Percentiles rank a stretch among this genome's conserved stretches.
Conservation (phyloP, 805 yeast genomes). For the Saturnispora gosingensis region DNA sequence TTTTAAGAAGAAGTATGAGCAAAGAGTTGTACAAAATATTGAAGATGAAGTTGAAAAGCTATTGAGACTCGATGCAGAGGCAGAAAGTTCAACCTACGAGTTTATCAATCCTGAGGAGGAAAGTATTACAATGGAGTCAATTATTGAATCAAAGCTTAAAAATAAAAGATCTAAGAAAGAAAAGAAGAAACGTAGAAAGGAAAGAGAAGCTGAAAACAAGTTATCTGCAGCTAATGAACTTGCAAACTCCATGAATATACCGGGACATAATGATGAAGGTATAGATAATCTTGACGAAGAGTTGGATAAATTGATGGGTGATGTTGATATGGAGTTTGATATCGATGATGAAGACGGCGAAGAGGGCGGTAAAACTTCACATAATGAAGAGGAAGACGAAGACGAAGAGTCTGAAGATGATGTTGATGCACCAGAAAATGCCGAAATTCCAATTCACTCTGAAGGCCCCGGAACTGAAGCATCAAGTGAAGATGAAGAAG, state of each 20-base stretch:
- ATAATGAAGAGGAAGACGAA: conserved; percentile 30
- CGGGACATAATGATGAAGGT: conserved; percentile 29
- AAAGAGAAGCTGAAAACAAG: conserved; percentile 2
- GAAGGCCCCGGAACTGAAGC: conserved; percentile 12
- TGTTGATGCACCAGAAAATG: conserved; percentile 33
- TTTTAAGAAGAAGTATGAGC: conserved; percentile 61
- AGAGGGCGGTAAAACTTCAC: conserved; percentile 37
- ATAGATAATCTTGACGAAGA: conserved; percentile 24
- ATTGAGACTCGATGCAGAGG: conserved; percentile 67
- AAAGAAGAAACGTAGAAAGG: conserved; percentile 16
- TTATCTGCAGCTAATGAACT: conserved; percentile 5
- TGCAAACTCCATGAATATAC: background rate
- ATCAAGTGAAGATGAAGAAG: conserved; percentile 38
- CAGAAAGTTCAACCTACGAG: conserved; percentile 73
- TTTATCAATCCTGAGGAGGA: conserved; percentile 39
- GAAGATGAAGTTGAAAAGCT: conserved; percentile 74
- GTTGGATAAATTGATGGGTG: conserved; percentile 16
- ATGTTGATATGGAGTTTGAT: conserved; percentile 30
- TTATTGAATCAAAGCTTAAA: conserved; percentile 21
- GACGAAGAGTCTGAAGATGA: conserved; percentile 27
- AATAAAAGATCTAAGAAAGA: conserved; percentile 19
- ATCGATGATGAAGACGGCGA: conserved; percentile 40
- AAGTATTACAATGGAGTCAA: conserved; percentile 27
- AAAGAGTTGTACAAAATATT: conserved; percentile 63
- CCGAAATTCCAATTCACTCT: conserved; percentile 13